These are phyloP conservation scores for Sistotremastrum suecicum DNA, from an alignment of 768 basidiomycete species.

Conservation along the genomic window DNA sequence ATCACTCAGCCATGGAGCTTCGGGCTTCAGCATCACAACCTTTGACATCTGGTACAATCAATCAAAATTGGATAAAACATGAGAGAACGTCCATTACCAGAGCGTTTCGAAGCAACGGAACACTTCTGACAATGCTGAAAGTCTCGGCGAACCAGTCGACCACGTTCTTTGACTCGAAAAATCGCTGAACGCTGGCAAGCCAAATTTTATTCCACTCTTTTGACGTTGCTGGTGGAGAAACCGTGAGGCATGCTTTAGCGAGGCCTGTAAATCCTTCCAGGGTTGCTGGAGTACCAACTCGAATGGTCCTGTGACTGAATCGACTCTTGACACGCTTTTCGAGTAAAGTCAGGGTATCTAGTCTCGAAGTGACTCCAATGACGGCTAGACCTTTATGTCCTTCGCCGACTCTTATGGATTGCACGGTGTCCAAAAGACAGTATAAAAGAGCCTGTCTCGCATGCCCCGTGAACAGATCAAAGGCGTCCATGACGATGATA, in stretches of 20 bases:
- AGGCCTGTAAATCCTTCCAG: conserved; percentile 36
- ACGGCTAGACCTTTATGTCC: conserved; percentile 63
- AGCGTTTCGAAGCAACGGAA: conserved; percentile 28
- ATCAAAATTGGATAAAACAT: too few species aligned
- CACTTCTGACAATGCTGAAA: conserved; percentile 45
- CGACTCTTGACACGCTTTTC: conserved; percentile 97
- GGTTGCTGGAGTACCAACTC: conserved; percentile 47
- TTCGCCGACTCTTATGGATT: conserved; percentile 55
- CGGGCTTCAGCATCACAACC: conserved; percentile 23
- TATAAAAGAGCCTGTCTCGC: conserved; percentile 88
- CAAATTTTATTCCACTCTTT: conserved; percentile 54
- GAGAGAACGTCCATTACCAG: too few species aligned
- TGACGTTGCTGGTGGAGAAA: conserved; percentile 15
- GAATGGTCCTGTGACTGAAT: conserved; percentile 84
- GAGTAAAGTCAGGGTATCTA: conserved; percentile 77
- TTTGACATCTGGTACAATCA: conserved; percentile 7
- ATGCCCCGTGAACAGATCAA: conserved; percentile 88
- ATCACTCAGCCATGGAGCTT: conserved; percentile 39
- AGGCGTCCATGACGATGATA: conserved; percentile 76
- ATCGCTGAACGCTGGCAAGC: conserved; percentile 39
- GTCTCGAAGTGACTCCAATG: conserved; percentile 72
- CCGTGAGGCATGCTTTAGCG: conserved; percentile 31
- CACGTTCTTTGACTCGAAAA: conserved; percentile 36
- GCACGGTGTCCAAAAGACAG: conserved; percentile 88
- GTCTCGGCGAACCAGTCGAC: conserved; percentile 38